Conservation (phyloP, 2,329 filamentous ascomycete species). For the Colletotrichum orbiculare region DNA sequence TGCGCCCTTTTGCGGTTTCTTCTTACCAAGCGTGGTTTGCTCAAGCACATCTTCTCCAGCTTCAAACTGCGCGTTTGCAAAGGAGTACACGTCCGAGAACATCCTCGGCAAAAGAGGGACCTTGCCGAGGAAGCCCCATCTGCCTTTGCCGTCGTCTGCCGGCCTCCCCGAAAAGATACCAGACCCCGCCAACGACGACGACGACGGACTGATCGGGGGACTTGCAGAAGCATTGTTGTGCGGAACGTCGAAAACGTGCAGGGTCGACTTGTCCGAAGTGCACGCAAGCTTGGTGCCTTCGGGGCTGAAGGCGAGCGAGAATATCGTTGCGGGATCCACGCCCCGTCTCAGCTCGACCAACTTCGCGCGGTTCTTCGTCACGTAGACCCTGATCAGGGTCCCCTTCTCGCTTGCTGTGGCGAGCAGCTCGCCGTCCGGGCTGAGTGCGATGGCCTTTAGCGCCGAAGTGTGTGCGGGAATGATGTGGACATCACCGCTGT, state of each 20-base stretch:
- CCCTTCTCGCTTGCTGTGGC: slow-evolving; percentile 93
- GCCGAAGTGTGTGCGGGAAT: slow-evolving; percentile 88
- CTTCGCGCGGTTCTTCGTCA: slow-evolving; percentile 81
- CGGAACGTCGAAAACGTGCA: slow-evolving; percentile 92
- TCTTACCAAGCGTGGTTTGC: slow-evolving; percentile 59
- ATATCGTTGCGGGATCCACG: slow-evolving; percentile 88
- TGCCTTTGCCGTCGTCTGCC: slow-evolving; percentile 68
- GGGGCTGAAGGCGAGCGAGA: slow-evolving; percentile 88
- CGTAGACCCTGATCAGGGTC: slow-evolving; percentile 88
- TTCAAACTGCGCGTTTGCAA: slow-evolving; percentile 83
- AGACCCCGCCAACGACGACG: slow-evolving; percentile 38
- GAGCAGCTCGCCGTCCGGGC: slow-evolving; percentile 81
- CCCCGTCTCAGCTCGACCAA: slow-evolving; percentile 88
- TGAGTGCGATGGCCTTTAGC: slow-evolving; percentile 82
- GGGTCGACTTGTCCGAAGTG: slow-evolving; percentile 95
- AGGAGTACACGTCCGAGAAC: slow-evolving; percentile 91
- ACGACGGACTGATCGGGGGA: slow-evolving; percentile 36
- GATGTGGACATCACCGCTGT: slow-evolving; percentile 87
- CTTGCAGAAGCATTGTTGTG: slow-evolving; percentile 56
- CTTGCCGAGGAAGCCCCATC: slow-evolving; percentile 87
- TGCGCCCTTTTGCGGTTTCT: slow-evolving; percentile 80
- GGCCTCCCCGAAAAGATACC: slow-evolving; percentile 42
- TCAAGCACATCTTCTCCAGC: slow-evolving; percentile 77
- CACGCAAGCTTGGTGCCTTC: slow-evolving; percentile 84
- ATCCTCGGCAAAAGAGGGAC: slow-evolving; percentile 86